Evolutionary conservation across 1,284 basidiomycete species (phyloP), one percentile per base, ranked within the genome.

Genomic region (Ganoderma boninense): DNA sequence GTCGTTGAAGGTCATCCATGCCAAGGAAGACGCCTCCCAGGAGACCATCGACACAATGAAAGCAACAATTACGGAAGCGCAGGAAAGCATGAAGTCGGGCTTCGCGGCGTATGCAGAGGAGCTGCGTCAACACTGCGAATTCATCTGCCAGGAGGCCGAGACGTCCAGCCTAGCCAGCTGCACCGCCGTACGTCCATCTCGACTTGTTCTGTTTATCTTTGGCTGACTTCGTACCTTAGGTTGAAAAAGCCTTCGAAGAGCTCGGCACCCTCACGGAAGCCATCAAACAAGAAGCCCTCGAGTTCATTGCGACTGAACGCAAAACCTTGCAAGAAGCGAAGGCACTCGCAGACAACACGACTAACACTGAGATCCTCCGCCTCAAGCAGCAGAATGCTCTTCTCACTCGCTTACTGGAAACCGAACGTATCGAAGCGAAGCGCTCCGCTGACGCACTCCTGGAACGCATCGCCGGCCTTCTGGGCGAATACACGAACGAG

Each of bases 371-470:
- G 83, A 86, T 95, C 43, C 78, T 82, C 1, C 89, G 90, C 32
- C 83, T 97, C 26, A 87, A 87, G 70, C 83, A 87, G 62, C 95
- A 97, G 78, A 97, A 97, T 76, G 84, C 85, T n/a, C 80, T 86
- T 1, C 85, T 98, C 40, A 80, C 82, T 1, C 84, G 85, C 32
- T 82, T 95, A 71, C 82, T 97, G 3, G 87, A 90, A 71, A 82
- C 87, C 5, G 94, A 97, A 80, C 89, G 87, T 77, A 78, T 81
- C 6, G 92, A 89, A 72, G 87, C 90, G 0, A 87, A 90, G 38
- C 87, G 86, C 64, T 87, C 93, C 2, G 92, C 91, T 73, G 89
- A 91, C 49, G 91, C 93, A 61, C 81, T 97, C 7, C 82, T 95
- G 54, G 86, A 91, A 61, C 90, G 90, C 46, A 86, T 97, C 68